Evolutionary conservation across 345 rosid species (phyloP), one percentile per base, ranked within the genome.

Genomic region (Lenwebbia sp.): DNA sequence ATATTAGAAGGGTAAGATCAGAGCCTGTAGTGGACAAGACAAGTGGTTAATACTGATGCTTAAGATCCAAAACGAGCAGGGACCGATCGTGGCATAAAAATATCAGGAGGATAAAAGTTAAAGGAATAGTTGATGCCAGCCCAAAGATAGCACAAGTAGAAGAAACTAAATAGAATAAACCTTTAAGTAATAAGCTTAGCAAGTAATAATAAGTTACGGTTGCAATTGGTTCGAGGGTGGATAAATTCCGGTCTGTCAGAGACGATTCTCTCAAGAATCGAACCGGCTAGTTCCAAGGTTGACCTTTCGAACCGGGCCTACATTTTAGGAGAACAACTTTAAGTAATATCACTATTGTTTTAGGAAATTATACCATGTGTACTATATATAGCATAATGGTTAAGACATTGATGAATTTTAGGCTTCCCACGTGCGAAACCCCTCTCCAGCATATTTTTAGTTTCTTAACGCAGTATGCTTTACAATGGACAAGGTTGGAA

Each of bases 251-350:
- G 10, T 33, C 13, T 19, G 3, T 33, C 13, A 65, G 22, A 40
- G 0, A 4, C 1, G 13, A 41, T 26, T 57, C 13, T 41, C 25
- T 17, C 5, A 17, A 5, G 1, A 65, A 62, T 10, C 5, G 0
- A 15, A 33, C 44, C 10, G 4, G 12, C 44, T 0, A 17, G 41
- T 28, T 65, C 11, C 76, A 30, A 30, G 41, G 5, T 62, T 7
- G 75, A 62, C 40, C 75, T 62, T 62, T 62, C 19, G 41, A 62
- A 15, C 75, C 19, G 19, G 41, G 37, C 41, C 75, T 30, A 30
- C 75, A 62, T 30, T 30, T 62, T 30, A 9, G 25, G 44, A 8
- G 13, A 37, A 33, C 76, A 21, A 62, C 22, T 65, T 33, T 30
- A 33, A 62, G 10, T 65, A 33, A 65, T 33, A 65, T 17, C 37